Evolutionary conservation across 1,284 basidiomycete genomes (phyloP).

Genomic region (Neolentinus lepideus): DNA sequence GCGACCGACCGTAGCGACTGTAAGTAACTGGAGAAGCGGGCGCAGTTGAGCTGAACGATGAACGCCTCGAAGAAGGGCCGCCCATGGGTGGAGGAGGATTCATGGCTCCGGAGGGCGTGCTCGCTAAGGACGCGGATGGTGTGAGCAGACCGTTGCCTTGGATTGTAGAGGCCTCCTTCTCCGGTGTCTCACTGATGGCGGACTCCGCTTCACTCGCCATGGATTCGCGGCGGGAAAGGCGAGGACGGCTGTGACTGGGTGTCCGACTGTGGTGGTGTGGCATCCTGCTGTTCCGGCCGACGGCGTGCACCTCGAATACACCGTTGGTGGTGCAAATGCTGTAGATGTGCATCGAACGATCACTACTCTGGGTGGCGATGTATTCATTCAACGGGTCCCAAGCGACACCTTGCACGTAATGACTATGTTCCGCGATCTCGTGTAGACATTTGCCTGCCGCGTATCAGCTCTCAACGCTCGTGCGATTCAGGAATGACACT

Average conservation of each 20-base stretch:
- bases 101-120: constrained; percentile 54
- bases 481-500: constrained; percentile 11
- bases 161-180: not conserved
- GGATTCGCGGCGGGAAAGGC: constrained; percentile 60
- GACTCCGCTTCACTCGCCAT: constrained; percentile 72
- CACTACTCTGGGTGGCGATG: constrained; percentile 91
- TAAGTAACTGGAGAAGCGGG: constrained; percentile 65
- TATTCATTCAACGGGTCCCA: constrained; percentile 96
- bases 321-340: constrained; percentile 72
- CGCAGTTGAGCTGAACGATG: constrained; percentile 83
- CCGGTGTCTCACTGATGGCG: constrained; percentile 21
- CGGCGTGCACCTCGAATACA: constrained; percentile 77
- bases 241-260: constrained; percentile 50
- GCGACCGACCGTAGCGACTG: constrained; percentile 71
- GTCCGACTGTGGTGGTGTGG: constrained; percentile 60
- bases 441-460: constrained; percentile 67
- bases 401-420: constrained; percentile 94
- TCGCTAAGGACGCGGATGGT: constrained; percentile 53
- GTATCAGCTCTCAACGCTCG: constrained; percentile 7
- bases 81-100: constrained; percentile 70
- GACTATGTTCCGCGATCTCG: constrained; percentile 85
- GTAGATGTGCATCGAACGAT: constrained; percentile 88
- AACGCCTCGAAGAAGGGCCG: constrained; percentile 68
- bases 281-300: constrained; percentile 77
- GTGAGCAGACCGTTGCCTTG: constrained; percentile 43